Percentiles rank a stretch among this genome's conserved stretches.
Conservation (phyloP, 257 asterid species). For the Verbena officinalis region DNA sequence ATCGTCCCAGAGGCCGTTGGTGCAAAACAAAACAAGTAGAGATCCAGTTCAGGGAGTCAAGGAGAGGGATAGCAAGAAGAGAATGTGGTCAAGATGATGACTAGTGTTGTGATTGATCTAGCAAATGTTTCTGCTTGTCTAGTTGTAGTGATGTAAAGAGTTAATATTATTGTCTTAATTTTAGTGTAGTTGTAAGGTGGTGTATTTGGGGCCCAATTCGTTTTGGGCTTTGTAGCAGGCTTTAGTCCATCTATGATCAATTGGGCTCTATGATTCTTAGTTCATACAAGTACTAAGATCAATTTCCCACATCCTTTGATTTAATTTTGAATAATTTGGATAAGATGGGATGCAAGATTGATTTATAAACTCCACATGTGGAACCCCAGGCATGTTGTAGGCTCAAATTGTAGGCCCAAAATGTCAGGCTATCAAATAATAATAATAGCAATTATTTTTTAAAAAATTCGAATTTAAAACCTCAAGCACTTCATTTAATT, state of each 20-base stretch:
- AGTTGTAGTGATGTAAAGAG: background rate
- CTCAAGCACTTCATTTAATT: no score
- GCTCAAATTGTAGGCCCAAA: no score
- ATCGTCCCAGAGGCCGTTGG: background rate
- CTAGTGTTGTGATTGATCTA: background rate
- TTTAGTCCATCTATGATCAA: background rate
- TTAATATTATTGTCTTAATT: background rate
- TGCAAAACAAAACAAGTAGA: background rate
- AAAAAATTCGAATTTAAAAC: no score
- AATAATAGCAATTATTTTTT: no score
- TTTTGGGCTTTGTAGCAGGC: background rate
- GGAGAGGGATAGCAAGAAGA: conserved; percentile 5
- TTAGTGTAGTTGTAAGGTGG: background rate
- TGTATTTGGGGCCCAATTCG: background rate
- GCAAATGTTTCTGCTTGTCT: background rate
- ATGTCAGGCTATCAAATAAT: no score
- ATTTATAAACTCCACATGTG: no score
- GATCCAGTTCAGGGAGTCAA: background rate
- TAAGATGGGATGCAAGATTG: no score
- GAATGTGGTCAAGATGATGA: background rate
- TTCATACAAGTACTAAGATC: no score
- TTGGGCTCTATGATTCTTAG: background rate
- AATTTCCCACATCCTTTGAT: background rate
- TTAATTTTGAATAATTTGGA: no score
- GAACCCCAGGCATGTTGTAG: no score